phyloP scores from a whole-genome alignment of 2,329 filamentous ascomycete genomes.

The Ascochyta koolunga region DNA sequence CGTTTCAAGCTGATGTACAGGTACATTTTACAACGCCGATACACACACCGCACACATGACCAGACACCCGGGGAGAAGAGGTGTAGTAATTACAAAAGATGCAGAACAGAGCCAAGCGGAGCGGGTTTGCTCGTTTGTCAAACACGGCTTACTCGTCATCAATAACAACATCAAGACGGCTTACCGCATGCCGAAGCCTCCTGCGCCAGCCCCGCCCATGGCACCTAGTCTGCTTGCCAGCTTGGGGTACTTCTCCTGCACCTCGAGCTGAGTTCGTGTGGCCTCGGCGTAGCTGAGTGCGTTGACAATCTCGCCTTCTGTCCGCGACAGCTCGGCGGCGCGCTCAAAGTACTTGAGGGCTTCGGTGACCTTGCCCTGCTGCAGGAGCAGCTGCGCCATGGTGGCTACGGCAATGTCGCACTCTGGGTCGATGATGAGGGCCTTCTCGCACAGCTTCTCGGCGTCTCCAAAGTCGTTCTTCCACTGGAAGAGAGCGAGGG shows the following conservation, averaged over 20 bases:
- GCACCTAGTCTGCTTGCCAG: constrained; percentile 55
- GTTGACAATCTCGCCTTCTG: constrained; percentile 94
- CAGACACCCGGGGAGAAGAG: constrained; percentile 2
- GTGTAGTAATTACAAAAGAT: constrained; percentile 15
- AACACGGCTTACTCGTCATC: too few species aligned
- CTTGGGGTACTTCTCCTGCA: constrained; percentile 61
- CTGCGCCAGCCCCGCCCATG: constrained; percentile 49
- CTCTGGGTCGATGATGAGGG: constrained; percentile 95
- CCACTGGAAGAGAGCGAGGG: constrained; percentile 95
- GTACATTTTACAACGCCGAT: constrained; percentile 15
- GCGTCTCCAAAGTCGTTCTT: constrained; percentile 95
- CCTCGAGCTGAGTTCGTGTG: constrained; percentile 90
- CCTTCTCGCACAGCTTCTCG: constrained; percentile 96
- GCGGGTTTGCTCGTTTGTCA: not conserved
- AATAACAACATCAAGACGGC: not conserved
- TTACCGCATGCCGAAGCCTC: constrained; percentile 44
- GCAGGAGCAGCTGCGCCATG: constrained; percentile 95
- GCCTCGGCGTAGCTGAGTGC: constrained; percentile 96
- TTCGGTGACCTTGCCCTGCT: constrained; percentile 96
- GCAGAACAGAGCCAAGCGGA: not conserved
- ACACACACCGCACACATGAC: not conserved
- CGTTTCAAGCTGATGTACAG: constrained; percentile 12
- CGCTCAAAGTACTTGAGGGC: constrained; percentile 97
- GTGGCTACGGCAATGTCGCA: constrained; percentile 98
- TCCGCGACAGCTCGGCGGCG: constrained; percentile 90